Evolutionary conservation across 495 filamentous ascomycete species (phyloP), one percentile per base, ranked within the genome.

Genomic region (Xanthoparmelia taractica): DNA sequence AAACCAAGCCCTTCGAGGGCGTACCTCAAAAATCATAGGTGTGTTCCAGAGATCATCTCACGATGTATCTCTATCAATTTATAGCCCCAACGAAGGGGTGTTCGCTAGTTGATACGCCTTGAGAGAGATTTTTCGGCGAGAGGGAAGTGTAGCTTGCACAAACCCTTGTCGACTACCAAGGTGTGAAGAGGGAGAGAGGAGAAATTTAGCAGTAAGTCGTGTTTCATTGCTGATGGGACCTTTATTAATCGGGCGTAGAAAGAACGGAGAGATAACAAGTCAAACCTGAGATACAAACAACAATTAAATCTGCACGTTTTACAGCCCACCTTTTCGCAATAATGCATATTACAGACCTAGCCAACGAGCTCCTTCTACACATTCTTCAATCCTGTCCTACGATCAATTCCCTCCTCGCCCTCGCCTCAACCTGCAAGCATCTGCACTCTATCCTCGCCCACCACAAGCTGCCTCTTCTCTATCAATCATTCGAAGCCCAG

Each of bases 21-120:
- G 67, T 63, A 56, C 17, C 27, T 59, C 40, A n/a, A 23, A 18
- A 13, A 27, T 11, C 10, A 54, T 20, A 20, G 4, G 17, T 27
- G 7, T 65, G 43, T 48, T 23, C 56, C 29, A 20, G 59, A 65
- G 67, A 64, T 58, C 69, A 69, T 71, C 67, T 31, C 50, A 75
- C 63, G 67, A 78, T 76, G 79, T 73, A 65, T 75, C 68, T 68
- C 70, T 71, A 69, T 70, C 71, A 67, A 68, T 77, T 66, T 71
- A 85, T 84, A 87, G 82, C 87, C 89, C 88, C 88, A 89, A 85
- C 70, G 85, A 72, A 71, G 87, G 87, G 87, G 88, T 88, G 67
- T 71, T 73, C 66, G 70, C 72, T 59, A 77, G 79, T 77, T 89
- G 75, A 80, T 75, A 34, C 34, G 65, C 70, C 61, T 71, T 76